Conservation (phyloP, 2,329 filamentous ascomycete species). For the Clarireedia paspali region DNA sequence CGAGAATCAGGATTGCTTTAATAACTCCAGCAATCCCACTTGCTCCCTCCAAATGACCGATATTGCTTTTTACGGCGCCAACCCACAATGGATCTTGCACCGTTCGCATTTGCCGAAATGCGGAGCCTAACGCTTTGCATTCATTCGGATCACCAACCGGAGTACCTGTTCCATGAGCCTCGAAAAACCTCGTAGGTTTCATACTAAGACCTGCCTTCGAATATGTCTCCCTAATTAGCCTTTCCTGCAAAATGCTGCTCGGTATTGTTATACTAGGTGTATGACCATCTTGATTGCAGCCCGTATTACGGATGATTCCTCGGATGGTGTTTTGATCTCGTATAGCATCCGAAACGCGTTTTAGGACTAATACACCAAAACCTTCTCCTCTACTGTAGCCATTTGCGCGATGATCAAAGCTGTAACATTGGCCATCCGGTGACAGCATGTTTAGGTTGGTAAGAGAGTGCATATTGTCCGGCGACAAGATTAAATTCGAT, state of each 20-base stretch:
- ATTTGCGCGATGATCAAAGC: conserved; percentile 52
- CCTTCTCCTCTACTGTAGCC: conserved; percentile 60
- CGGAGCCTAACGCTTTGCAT: background rate
- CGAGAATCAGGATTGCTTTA: background rate
- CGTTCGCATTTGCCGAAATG: conserved; percentile 9
- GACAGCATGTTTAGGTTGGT: background rate
- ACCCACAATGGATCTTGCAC: conserved; percentile 2
- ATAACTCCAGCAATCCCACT: background rate
- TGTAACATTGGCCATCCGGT: conserved; percentile 33
- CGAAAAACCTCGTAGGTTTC: conserved; percentile 6
- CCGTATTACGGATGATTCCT: conserved; percentile 31
- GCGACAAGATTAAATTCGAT: conserved; percentile 29
- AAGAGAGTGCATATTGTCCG: conserved; percentile 30
- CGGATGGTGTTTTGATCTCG: conserved; percentile 49
- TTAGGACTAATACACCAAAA: conserved; percentile 48
- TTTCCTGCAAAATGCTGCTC: conserved; percentile 35
- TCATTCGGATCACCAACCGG: background rate
- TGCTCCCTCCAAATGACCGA: conserved; percentile 16
- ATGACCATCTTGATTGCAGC: conserved; percentile 45
- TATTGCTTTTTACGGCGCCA: conserved; percentile 19
- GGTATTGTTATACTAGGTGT: conserved; percentile 50
- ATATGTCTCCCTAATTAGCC: conserved; percentile 9
- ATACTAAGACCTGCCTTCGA: conserved; percentile 3
- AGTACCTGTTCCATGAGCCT: conserved; percentile 13
- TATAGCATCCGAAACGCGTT: conserved; percentile 49